Evolutionary conservation across 208 protist species (phyloP).

Genomic region (Acanthamoeba royreba): DNA sequence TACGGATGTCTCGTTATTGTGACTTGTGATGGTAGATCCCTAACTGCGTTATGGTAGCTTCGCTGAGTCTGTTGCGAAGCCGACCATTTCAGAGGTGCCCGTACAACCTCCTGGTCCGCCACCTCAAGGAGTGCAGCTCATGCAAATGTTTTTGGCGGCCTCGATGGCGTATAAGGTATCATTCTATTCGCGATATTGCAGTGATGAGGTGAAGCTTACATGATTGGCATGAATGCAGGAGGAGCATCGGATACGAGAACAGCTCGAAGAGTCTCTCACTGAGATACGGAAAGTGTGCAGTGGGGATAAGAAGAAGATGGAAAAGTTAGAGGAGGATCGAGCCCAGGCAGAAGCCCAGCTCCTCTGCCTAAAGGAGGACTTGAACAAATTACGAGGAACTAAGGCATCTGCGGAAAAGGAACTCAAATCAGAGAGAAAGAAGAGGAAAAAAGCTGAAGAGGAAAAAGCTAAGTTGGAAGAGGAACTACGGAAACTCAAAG

Average conservation of each 20-base stretch:
- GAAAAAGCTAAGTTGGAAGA: background rate
- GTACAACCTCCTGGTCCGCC: background rate
- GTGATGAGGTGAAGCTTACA: background rate
- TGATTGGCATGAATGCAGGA: background rate
- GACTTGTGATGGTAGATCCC: no score
- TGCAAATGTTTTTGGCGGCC: background rate
- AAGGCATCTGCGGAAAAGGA: background rate
- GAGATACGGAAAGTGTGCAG: background rate
- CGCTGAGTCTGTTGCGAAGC: background rate
- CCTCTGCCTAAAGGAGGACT: background rate
- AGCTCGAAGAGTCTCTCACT: background rate
- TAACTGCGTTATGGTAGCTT: background rate
- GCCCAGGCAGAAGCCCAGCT: background rate
- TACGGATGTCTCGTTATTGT: background rate
- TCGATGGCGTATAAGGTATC: constrained; percentile 4
- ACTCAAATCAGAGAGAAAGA: background rate
- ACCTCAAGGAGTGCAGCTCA: background rate
- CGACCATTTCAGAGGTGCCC: background rate
- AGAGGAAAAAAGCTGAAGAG: background rate
- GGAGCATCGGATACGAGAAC: background rate
- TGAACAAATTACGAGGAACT: background rate
- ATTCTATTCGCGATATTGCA: background rate
- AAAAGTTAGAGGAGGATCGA: background rate
- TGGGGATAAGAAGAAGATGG: background rate
- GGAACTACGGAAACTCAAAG: background rate